phyloP scores from a whole-genome alignment of 768 basidiomycete species.

The Russula virescens region DNA sequence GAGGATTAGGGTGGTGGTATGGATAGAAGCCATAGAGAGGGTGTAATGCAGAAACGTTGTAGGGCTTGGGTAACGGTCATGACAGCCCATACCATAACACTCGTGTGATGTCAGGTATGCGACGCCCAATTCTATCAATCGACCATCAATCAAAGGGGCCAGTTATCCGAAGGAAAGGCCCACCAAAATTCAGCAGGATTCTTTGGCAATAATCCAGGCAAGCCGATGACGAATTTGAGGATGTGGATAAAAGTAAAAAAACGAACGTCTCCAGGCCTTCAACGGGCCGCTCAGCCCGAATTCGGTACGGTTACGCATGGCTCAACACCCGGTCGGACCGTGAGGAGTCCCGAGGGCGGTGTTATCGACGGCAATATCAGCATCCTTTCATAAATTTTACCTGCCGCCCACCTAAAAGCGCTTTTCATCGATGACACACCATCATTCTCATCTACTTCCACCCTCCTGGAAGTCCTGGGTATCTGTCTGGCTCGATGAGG shows the following conservation, averaged over 20 bases:
- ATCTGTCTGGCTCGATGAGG: conserved; percentile 80
- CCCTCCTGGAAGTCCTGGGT: conserved; percentile 85
- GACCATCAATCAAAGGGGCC: background rate
- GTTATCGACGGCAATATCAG: no score
- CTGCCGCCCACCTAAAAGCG: no score
- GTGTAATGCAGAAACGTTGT: background rate
- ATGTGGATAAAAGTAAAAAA: no score
- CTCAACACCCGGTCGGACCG: no score
- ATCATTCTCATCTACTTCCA: conserved; percentile 3
- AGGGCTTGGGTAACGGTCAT: background rate
- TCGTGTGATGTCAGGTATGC: background rate
- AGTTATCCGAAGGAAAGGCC: background rate
- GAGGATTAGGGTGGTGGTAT: background rate
- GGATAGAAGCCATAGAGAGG: background rate
- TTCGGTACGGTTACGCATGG: no score
- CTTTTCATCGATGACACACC: background rate
- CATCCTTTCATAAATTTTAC: no score
- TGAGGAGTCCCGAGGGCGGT: no score
- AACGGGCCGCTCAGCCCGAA: background rate
- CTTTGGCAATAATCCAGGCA: no score
- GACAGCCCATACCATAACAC: background rate
- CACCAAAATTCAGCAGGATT: no score
- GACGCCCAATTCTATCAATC: background rate
- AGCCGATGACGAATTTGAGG: no score
- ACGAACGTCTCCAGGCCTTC: no score